Evolutionary conservation across 495 filamentous ascomycete genomes (phyloP).

Genomic region (Penicillium turbatum): DNA sequence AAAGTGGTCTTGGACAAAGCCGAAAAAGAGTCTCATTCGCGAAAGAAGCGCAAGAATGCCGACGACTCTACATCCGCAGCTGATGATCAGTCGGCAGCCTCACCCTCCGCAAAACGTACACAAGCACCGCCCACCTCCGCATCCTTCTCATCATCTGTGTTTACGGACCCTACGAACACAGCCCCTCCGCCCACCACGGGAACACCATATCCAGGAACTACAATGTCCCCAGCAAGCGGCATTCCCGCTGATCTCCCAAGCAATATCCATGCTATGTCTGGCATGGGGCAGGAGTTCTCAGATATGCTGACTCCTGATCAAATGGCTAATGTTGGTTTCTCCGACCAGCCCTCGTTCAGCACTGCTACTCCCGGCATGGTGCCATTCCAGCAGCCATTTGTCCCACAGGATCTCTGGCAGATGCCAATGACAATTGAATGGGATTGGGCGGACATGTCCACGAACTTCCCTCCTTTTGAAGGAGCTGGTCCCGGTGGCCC

Average conservation of each 20-base stretch:
- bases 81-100: slow-evolving; percentile 23
- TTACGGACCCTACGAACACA: slow-evolving; percentile 26
- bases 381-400: slow-evolving; percentile 81
- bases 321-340: slow-evolving; percentile 37
- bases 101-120: slow-evolving; percentile 22
- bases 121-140: slow-evolving; percentile 26
- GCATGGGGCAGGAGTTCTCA: slow-evolving; percentile 36
- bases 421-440: slow-evolving; percentile 96
- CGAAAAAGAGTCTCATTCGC: slow-evolving; percentile 71
- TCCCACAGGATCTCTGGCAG: slow-evolving; percentile 95
- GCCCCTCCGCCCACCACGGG: slow-evolving; percentile 24
- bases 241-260: slow-evolving; percentile 24
- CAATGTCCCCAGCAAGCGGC: slow-evolving; percentile 31
- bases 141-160: slow-evolving; percentile 34
- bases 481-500: slow-evolving; percentile 21
- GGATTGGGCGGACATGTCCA: slow-evolving; percentile 90
- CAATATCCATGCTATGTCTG: slow-evolving; percentile 32
- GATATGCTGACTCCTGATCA: slow-evolving; percentile 41
- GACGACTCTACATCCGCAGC: slow-evolving; percentile 30
- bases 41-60: slow-evolving; percentile 72
- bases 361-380: slow-evolving; percentile 39
- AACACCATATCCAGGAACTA: slow-evolving; percentile 28
- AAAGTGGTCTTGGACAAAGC: slow-evolving; percentile 87
- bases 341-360: slow-evolving; percentile 39
- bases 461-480: slow-evolving; percentile 46